Conservation (phyloP, 371 early-diverging fungal species). For the Rhizopus sp. region DNA sequence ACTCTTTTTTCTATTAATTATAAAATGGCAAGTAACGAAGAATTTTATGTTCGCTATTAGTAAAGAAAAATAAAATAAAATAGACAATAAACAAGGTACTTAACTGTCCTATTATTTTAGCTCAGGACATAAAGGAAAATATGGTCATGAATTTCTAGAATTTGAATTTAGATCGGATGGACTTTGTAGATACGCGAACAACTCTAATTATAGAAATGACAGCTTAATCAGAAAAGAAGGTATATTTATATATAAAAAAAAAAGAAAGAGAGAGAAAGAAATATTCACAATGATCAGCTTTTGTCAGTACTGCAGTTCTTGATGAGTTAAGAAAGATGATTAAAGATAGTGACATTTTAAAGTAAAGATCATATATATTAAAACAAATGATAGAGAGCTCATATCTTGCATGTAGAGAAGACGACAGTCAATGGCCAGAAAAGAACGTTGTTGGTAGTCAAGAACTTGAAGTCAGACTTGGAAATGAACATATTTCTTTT, state of each 20-base stretch:
- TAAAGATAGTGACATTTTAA: constrained; percentile 87
- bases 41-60: constrained; percentile 89
- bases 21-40: constrained; percentile 53
- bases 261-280: neutral
- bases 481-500: constrained; percentile 92
- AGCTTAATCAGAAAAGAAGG: constrained; percentile 93
- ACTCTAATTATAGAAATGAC: constrained; percentile 97
- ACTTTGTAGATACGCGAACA: constrained; percentile 93
- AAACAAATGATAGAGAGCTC: neutral
- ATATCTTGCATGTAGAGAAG: constrained; percentile 63
- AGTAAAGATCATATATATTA: constrained; percentile 44
- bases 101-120: constrained; percentile 33
- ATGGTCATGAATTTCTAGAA: constrained; percentile 98
- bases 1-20: neutral
- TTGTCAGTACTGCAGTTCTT: constrained; percentile 77
- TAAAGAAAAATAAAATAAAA: constrained; percentile 27
- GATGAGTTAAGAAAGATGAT: constrained; percentile 89
- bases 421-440: constrained; percentile 91
- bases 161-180: constrained; percentile 94
- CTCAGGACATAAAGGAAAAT: constrained; percentile 91
- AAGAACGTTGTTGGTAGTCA: constrained; percentile 91
- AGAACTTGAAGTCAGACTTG: constrained; percentile 91
- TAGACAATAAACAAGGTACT: constrained; percentile 4
- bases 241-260: constrained; percentile 22
- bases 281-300: constrained; percentile 53